phyloP scores from a whole-genome alignment of 768 basidiomycete genomes.

The Zangia roseola region DNA sequence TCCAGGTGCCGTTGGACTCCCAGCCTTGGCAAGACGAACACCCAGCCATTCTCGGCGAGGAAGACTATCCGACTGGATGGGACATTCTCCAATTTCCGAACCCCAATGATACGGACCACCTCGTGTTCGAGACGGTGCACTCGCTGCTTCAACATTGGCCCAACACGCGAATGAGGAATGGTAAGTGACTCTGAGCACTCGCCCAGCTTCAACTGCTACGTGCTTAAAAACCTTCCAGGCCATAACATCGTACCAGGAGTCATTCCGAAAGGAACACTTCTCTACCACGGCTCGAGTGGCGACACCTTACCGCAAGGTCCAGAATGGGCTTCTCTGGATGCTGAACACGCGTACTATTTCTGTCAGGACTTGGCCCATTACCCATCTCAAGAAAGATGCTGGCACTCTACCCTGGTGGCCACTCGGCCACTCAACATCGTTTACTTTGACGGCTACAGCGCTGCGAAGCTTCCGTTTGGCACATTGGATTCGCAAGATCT shows the following conservation, averaged over 20 bases:
- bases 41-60: neutral
- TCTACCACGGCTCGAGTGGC: conserved; percentile 29
- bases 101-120: conserved; percentile 31
- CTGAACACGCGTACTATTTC: conserved; percentile 37
- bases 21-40: neutral
- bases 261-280: conserved; percentile 31
- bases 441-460: conserved; percentile 36
- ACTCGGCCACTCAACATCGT: conserved; percentile 29
- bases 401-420: conserved; percentile 31
- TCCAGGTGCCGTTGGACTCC: neutral
- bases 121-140: conserved; percentile 36
- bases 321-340: conserved; percentile 32
- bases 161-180: conserved; percentile 38
- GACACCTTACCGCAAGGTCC: conserved; percentile 22
- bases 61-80: conserved; percentile 13
- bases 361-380: conserved; percentile 19
- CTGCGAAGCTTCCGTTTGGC: conserved; percentile 31
- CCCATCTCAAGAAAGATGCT: conserved; percentile 16
- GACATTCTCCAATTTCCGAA: conserved; percentile 10
- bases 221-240: conserved; percentile 11
- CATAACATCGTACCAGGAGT: conserved; percentile 32
- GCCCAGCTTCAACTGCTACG: neutral
- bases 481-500: conserved; percentile 36
- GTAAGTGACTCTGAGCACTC: conserved; percentile 6
- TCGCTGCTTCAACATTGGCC: conserved; percentile 40